Evolutionary conservation across 257 asterid genomes (phyloP), one percentile per base, ranked within the genome.

Genomic region (Avicennia marina): DNA sequence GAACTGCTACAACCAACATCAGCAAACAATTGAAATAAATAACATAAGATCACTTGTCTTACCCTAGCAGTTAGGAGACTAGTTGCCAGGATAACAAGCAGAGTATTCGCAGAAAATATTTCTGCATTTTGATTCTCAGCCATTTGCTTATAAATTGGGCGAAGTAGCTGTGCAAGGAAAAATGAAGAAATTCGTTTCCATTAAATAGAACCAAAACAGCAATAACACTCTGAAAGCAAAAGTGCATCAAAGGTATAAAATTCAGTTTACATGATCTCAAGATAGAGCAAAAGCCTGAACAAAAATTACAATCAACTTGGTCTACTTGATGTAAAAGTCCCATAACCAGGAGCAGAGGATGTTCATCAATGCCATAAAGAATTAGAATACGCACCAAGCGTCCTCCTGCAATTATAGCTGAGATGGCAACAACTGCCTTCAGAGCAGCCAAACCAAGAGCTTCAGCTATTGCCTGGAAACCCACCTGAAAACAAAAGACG

Each of bases 371-470:
- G 18, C 29, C 5, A 7, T 60, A 12, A 21, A 7, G 33, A 29
- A 7, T 29, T 17, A 58, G 18, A 16, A 53, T 11, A 53, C 72
- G 64, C 54, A 86, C 97, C 83, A 93, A 79, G 65, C 97, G 95
- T 13, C 98, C 98, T 39, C 97, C 98, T 24, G 95, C 98, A 72
- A 93, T 86, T 66, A 93, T 93, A 58, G 96, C 98, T 63, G 98
- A 71, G 63, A 93, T 93, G 71, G 98, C 95, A 73, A 89, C 89
- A 70, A 81, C 81, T 51, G 98, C 98, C 81, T 93, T 93, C 52
- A 93, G 91, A 65, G 98, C 98, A 71, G 98, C 98, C 84, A 93
- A 39, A 59, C 98, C 98, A 75, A 89, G 97, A 58, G 98, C 98
- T 66, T 89, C 97, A 54, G 97, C 97, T 62, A 93, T 93, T 65